Conservation (phyloP, 2,329 filamentous ascomycete genomes). For the Coniella vitis region DNA sequence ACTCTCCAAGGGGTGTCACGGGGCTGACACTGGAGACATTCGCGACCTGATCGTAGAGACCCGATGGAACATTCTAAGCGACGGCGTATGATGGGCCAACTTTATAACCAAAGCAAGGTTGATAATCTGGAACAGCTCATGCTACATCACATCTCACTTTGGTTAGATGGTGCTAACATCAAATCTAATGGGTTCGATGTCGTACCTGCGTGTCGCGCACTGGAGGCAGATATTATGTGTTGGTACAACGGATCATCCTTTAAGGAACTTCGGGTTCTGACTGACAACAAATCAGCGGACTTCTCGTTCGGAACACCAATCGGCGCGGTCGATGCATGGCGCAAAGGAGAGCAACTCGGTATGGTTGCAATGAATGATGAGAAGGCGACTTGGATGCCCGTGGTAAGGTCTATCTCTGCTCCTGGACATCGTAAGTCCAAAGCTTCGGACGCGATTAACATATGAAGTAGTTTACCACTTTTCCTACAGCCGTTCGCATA, state of each 20-base stretch:
- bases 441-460: no score
- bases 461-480: not conserved
- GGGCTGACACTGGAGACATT: no score
- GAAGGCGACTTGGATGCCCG: conserved; percentile 24
- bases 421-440: no score
- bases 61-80: conserved; percentile 21
- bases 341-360: conserved; percentile 16
- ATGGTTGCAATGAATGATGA: conserved; percentile 25
- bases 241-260: accelerated
- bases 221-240: conserved; percentile 12
- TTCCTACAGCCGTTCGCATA: not conserved
- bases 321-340: conserved; percentile 20
- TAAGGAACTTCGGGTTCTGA: accelerated
- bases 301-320: conserved; percentile 23
- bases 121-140: conserved; percentile 21
- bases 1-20: no score
- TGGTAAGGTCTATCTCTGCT: no score
- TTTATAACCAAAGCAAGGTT: conserved; percentile 24
- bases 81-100: conserved; percentile 24
- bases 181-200: not conserved
- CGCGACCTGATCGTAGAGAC: no score
- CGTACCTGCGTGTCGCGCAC: conserved; percentile 4
- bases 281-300: conserved; percentile 14
- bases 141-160: conserved; percentile 14
- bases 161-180: not conserved